Conservation (phyloP, 2,329 filamentous ascomycete genomes). For the Diaporthe vexans region DNA sequence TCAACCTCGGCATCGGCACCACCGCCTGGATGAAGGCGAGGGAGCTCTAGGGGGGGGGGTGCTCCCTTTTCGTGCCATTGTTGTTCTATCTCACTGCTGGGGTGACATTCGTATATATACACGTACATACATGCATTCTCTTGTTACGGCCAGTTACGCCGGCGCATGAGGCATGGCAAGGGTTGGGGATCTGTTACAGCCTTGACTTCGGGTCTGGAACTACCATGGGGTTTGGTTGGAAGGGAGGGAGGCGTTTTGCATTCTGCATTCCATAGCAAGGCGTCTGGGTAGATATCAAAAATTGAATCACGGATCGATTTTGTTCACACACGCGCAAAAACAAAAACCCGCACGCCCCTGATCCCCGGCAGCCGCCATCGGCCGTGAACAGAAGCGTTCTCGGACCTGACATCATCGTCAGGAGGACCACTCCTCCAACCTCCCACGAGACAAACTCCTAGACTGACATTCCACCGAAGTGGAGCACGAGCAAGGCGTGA, state of each 20-base stretch:
- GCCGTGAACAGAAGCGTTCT: no score
- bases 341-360: not conserved
- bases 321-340: not conserved
- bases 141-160: not conserved
- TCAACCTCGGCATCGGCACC: slow-evolving; percentile 85
- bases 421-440: no score
- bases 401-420: no score
- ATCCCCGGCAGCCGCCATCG: not conserved
- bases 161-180: not conserved
- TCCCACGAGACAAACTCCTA: not conserved
- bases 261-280: slow-evolving; percentile 35
- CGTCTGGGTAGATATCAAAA: slow-evolving; percentile 39
- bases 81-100: not conserved
- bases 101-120: not conserved
- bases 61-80: not conserved
- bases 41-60: slow-evolving; percentile 65
- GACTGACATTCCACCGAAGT: not conserved
- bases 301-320: not conserved
- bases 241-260: slow-evolving; percentile 3
- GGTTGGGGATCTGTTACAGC: not conserved
- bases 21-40: slow-evolving; percentile 92
- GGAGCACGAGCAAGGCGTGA: not conserved
- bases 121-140: not conserved
- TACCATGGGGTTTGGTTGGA: not conserved
- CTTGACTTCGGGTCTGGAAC: not conserved